These are phyloP conservation scores for Erodium trifolium DNA, from an alignment of 441 rosid genomes.

Conservation along the genomic window DNA sequence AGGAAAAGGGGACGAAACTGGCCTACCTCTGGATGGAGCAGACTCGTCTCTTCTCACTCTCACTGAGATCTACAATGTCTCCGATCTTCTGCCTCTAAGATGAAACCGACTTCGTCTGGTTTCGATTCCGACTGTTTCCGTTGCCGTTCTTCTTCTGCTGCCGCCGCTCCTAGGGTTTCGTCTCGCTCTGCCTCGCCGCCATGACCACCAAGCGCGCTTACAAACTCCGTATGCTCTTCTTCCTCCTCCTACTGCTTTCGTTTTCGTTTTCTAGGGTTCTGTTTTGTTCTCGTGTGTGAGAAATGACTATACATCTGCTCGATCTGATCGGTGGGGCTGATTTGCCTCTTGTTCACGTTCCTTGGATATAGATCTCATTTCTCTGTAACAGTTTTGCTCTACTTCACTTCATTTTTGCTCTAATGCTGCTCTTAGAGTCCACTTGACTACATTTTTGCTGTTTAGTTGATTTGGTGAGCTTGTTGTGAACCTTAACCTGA, in stretches of 20 bases:
- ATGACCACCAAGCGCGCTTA: constrained; percentile 99
- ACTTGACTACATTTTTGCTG: background rate
- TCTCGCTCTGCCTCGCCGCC: constrained; percentile 20
- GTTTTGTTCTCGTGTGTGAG: background rate
- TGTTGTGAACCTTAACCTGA: constrained; percentile 42
- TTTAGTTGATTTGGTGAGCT: constrained; percentile 7
- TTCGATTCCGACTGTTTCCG: background rate
- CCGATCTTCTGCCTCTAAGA: constrained; percentile 2
- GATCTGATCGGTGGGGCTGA: background rate
- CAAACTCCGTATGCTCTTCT: constrained; percentile 68
- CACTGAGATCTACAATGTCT: constrained; percentile 3
- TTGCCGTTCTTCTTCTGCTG: background rate
- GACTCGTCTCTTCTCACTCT: background rate
- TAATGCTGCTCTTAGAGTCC: constrained; percentile 15
- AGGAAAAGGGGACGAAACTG: too few species aligned
- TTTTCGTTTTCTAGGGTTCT: background rate
- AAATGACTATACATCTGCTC: background rate
- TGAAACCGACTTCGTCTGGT: background rate
- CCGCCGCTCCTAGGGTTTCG: constrained; percentile 28
- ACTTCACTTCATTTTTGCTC: constrained; percentile 19
- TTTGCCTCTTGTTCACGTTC: background rate
- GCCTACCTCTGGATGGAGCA: background rate
- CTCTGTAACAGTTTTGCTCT: background rate
- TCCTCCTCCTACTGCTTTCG: constrained; percentile 35
- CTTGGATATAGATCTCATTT: constrained; percentile 15